Evolutionary conservation across 2,329 filamentous ascomycete species (phyloP).

Genomic region (Stagonosporopsis tanaceti): DNA sequence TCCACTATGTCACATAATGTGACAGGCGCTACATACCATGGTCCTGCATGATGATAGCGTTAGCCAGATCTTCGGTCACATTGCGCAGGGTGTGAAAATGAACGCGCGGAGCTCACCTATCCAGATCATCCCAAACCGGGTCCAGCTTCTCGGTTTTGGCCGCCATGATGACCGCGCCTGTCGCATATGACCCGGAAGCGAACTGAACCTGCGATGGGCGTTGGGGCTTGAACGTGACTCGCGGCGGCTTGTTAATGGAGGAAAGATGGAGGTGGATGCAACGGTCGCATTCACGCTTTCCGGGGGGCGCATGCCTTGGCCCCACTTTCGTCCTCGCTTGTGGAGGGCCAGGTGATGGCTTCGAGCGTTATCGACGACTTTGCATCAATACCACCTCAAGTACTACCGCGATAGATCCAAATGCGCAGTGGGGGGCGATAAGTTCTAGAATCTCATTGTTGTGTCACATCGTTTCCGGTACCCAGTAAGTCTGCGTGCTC

Average conservation of each 20-base stretch:
- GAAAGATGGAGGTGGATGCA: constrained; percentile 44
- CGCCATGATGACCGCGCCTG: constrained; percentile 62
- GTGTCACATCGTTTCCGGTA: constrained; percentile 38
- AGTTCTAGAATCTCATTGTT: constrained; percentile 22
- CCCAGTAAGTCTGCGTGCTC: constrained; percentile 25
- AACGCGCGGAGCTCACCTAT: constrained; percentile 67
- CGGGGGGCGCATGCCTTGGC: constrained; percentile 32
- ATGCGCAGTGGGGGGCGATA: constrained; percentile 13
- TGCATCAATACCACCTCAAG: constrained; percentile 41
- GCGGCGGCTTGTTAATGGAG: constrained; percentile 42
- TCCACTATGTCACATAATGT: constrained; percentile 24
- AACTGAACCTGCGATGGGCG: constrained; percentile 36
- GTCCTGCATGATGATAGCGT: constrained; percentile 52
- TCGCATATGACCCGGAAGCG: constrained; percentile 35
- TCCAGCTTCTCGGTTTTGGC: constrained; percentile 54
- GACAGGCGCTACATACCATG: constrained; percentile 48
- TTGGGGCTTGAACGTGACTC: constrained; percentile 45
- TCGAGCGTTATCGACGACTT: constrained; percentile 31
- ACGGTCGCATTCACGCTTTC: constrained; percentile 45
- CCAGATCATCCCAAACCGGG: constrained; percentile 73
- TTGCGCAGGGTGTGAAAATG: constrained; percentile 32
- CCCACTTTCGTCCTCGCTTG: constrained; percentile 30
- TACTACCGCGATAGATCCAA: constrained; percentile 29
- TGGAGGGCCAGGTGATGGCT: constrained; percentile 33
- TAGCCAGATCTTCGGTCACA: constrained; percentile 42